phyloP scores from a whole-genome alignment of 495 filamentous ascomycete species.

The Elaphomyces granulatus region DNA sequence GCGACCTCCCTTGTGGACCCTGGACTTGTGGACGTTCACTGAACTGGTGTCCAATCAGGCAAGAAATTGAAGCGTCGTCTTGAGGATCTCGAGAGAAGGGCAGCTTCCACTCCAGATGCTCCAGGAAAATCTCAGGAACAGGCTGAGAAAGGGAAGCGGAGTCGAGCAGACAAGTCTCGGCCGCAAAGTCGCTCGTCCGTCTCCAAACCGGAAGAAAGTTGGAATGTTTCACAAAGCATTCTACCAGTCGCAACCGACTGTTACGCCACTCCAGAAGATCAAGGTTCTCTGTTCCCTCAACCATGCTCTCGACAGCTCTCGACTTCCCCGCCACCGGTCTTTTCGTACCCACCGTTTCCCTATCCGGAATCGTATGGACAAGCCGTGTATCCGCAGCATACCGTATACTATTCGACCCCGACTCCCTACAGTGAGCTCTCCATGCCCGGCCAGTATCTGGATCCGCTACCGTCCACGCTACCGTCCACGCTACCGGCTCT shows the following conservation, averaged over 20 bases:
- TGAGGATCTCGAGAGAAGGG: slow-evolving; percentile 89
- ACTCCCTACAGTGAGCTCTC: slow-evolving; percentile 41
- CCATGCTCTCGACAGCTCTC: slow-evolving; percentile 58
- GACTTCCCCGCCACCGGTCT: slow-evolving; percentile 57
- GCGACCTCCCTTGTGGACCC: slow-evolving; percentile 24
- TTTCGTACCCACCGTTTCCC: slow-evolving; percentile 43
- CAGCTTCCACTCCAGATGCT: slow-evolving; percentile 63
- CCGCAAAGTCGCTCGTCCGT: slow-evolving; percentile 31
- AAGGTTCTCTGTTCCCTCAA: slow-evolving; percentile 43
- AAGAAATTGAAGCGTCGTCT: slow-evolving; percentile 98
- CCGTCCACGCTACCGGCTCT: slow-evolving; percentile 44
- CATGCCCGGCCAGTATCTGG: slow-evolving; percentile 46
- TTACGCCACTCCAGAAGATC: slow-evolving; percentile 30
- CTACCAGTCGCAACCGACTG: slow-evolving; percentile 23
- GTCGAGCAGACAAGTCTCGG: slow-evolving; percentile 35
- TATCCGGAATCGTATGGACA: slow-evolving; percentile 52
- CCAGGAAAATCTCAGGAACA: slow-evolving; percentile 49
- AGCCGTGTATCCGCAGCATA: slow-evolving; percentile 44
- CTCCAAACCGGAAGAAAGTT: slow-evolving; percentile 18
- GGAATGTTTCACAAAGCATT: background rate
- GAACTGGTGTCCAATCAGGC: slow-evolving; percentile 39
- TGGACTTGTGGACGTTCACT: background rate
- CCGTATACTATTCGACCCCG: slow-evolving; percentile 51
- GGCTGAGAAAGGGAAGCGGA: slow-evolving; percentile 31
- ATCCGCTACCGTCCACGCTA: slow-evolving; percentile 45